Percentiles rank a stretch among this genome's conserved stretches.
Conservation (phyloP, 1,284 basidiomycete species). For the Fomes fomentarius region DNA sequence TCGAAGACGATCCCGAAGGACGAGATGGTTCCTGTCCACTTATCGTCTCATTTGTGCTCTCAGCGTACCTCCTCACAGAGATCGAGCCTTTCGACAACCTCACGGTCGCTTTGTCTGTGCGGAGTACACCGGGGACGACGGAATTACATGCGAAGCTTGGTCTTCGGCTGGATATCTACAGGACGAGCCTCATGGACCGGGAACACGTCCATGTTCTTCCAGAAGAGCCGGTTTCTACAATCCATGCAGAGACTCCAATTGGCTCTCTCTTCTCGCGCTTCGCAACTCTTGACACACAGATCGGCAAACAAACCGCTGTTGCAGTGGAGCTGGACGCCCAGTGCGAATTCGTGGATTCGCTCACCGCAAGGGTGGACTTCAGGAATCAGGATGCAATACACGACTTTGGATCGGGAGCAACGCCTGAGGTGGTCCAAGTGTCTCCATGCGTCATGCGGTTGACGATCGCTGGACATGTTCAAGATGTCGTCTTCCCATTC, state of each 20-base stretch:
- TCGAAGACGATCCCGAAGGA: conserved; percentile 39
- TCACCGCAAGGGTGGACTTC: conserved; percentile 31
- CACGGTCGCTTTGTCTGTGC: conserved; percentile 32
- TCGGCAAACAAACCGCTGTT: conserved; percentile 7
- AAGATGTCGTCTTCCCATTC: conserved; percentile 38
- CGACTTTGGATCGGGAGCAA: conserved; percentile 25
- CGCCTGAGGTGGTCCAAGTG: conserved; percentile 30
- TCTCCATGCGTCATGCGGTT: conserved; percentile 39
- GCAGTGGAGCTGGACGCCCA: conserved; percentile 37
- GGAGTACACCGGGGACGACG: conserved; percentile 28
- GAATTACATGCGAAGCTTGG: conserved; percentile 31
- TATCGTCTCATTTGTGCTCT: conserved; percentile 39
- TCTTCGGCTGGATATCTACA: conserved; percentile 31
- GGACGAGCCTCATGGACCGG: conserved; percentile 34
- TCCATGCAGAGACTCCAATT: neutral
- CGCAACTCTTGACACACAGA: neutral
- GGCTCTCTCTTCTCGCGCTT: neutral
- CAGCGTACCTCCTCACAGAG: conserved; percentile 31
- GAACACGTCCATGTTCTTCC: conserved; percentile 36
- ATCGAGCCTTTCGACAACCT: conserved; percentile 29
- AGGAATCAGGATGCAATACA: conserved; percentile 26
- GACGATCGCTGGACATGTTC: conserved; percentile 26
- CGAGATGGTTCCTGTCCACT: conserved; percentile 36
- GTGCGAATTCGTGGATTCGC: conserved; percentile 30
- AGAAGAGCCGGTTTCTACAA: conserved; percentile 16